A percentile compares a stretch with the other conserved stretches of the same genome.
Conservation (phyloP, 179 eudicot species). For the Camellia oleifera region DNA sequence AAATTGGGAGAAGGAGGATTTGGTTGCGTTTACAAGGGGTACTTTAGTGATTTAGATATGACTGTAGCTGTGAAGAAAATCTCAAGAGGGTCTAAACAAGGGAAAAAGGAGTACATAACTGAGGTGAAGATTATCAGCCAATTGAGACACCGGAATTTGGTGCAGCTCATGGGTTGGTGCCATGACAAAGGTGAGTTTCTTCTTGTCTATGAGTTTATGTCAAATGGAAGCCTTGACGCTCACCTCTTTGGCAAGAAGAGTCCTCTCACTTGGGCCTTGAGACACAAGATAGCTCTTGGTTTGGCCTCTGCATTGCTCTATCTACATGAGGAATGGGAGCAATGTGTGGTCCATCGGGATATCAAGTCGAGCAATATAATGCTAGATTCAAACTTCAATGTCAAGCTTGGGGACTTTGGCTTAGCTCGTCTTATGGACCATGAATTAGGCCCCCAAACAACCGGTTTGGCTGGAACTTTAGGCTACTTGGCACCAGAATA, state of each 20-base stretch:
- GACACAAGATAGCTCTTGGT: slow-evolving; percentile 36
- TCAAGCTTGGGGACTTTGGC: slow-evolving; percentile 44
- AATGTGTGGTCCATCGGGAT: slow-evolving; percentile 48
- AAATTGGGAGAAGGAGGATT: slow-evolving; percentile 60
- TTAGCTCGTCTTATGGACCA: slow-evolving; percentile 42
- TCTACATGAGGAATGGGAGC: slow-evolving; percentile 45
- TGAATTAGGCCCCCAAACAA: slow-evolving; percentile 33
- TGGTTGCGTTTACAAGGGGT: slow-evolving; percentile 46
- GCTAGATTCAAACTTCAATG: slow-evolving; percentile 41
- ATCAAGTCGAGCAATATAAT: slow-evolving; percentile 41
- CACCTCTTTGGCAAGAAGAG: slow-evolving; percentile 32
- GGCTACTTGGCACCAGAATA: slow-evolving; percentile 51
- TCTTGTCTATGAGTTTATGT: slow-evolving; percentile 43
- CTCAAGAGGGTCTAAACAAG: slow-evolving; percentile 30
- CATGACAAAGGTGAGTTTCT: slow-evolving; percentile 34
- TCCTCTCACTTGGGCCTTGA: slow-evolving; percentile 25
- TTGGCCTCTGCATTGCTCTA: slow-evolving; percentile 44
- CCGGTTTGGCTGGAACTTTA: slow-evolving; percentile 37
- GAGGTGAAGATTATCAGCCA: slow-evolving; percentile 36
- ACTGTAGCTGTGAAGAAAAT: slow-evolving; percentile 30
- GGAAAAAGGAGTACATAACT: slow-evolving; percentile 34
- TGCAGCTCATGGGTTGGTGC: slow-evolving; percentile 45
- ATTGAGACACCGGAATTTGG: slow-evolving; percentile 39
- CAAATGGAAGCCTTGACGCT: slow-evolving; percentile 39
- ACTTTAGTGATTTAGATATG: slow-evolving; percentile 23